Evolutionary conservation across 768 basidiomycete species (phyloP).

Genomic region (Leccinum barrowsii): DNA sequence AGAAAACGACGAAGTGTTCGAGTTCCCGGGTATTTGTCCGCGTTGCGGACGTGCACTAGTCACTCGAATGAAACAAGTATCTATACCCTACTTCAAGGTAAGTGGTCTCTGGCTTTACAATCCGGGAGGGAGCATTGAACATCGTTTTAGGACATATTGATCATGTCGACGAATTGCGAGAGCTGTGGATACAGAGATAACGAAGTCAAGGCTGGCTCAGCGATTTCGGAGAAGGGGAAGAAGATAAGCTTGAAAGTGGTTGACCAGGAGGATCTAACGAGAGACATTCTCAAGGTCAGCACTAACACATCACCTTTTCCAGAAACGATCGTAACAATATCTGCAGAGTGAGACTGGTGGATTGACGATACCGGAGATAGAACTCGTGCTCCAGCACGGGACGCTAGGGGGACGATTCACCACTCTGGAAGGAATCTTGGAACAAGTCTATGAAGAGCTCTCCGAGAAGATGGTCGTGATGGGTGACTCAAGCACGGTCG

Average conservation of each 20-base stretch:
- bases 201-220: conserved; percentile 92
- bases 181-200: conserved; percentile 95
- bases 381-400: conserved; percentile 85
- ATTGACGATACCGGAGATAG: conserved; percentile 89
- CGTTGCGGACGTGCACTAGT: conserved; percentile 80
- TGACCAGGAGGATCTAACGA: conserved; percentile 85
- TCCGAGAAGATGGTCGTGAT: conserved; percentile 79
- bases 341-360: conserved; percentile 89
- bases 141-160: conserved; percentile 73
- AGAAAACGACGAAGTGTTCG: conserved; percentile 80
- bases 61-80: conserved; percentile 94
- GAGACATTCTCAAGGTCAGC: conserved; percentile 90
- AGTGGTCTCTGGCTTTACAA: background rate
- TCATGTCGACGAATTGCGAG: conserved; percentile 98
- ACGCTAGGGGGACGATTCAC: conserved; percentile 98
- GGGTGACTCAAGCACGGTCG: conserved; percentile 55
- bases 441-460: conserved; percentile 94
- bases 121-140: background rate
- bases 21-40: conserved; percentile 85
- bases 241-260: conserved; percentile 85
- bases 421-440: conserved; percentile 90
- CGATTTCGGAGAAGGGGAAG: conserved; percentile 85
- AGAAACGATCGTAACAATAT: background rate
- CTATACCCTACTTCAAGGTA: conserved; percentile 97
- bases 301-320: background rate